Base-by-base conservation (phyloP, 768 basidiomycete genomes). In the Hysterangium stoloniferum region DNA sequence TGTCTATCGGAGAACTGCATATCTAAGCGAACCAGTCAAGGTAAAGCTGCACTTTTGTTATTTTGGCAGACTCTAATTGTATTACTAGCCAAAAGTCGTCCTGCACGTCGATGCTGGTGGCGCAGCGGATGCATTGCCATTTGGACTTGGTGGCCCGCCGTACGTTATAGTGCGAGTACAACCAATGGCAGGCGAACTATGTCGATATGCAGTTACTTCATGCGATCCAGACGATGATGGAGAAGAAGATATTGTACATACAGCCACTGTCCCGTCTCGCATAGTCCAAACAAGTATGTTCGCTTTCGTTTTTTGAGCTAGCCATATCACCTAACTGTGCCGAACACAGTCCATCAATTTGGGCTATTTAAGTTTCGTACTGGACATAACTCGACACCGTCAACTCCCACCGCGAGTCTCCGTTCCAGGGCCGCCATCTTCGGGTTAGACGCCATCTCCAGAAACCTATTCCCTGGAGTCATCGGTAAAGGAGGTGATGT, bases 291-390 rank as follows among this genome's bases (percentile, higher is more conserved):
- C 87, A 4, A 87, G 92, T 94, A 64, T 61, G 82, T 71, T 37
- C 56, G 61, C 34, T n/a, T n/a, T n/a, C 40, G 13, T 57, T 8
- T 36, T 27, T 33, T 35, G 6, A 20, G n/a, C 20, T 34, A 5
- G 6, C 15, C 25, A 41, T 37, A 52, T 17, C 20, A 3, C 31
- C 42, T 35, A 37, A 43, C n/a, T 54, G 38, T 33, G 45, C 50
- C 28, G 17, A 29, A 20, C 51, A 20, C 53, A 93, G 89, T 91
- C 49, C 86, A 93, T 59, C 87, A 88, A 62, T 92, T 81, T 54
- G 90, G 91, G 13, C 68, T 96, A 47, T 95, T 93, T 69, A 84
- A 87, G 61, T 93, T 94, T 66, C 77, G 77, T 25, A 90, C 90
- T 0, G 82, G 82, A 28, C 79, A 76, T 47, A 82, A 71, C 36